A percentile compares a stretch with the other conserved stretches of the same genome.
phyloP scores from a whole-genome alignment of 192 early-diverging fungal genomes.

The Linderina pennispora region DNA sequence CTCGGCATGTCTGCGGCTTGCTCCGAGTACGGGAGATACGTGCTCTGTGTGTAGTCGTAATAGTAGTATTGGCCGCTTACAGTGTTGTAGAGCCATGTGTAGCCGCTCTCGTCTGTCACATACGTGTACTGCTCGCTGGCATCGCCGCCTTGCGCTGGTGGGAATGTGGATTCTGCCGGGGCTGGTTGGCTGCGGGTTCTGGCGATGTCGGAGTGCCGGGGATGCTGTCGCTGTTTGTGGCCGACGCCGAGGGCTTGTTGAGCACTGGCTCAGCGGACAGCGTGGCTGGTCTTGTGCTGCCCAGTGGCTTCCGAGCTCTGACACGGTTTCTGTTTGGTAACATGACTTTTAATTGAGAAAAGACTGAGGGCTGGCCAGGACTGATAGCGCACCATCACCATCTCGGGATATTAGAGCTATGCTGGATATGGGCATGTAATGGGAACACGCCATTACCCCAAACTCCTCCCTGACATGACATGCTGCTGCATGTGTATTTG shows the following conservation, averaged over 20 bases:
- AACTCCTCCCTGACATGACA: too few relatives aligned
- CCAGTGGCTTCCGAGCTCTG: conserved; percentile 12
- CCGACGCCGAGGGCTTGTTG: conserved; percentile 1
- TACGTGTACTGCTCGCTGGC: conserved; percentile 44
- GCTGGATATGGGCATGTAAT: not conserved
- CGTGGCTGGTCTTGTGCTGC: conserved; percentile 1
- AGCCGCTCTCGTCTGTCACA: conserved; percentile 31
- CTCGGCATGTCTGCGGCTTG: not conserved
- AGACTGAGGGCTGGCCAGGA: too few relatives aligned
- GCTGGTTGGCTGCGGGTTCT: not conserved
- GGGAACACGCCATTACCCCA: too few relatives aligned
- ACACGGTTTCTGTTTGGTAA: conserved; percentile 25
- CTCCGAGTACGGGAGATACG: conserved; percentile 16
- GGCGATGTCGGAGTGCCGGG: not conserved
- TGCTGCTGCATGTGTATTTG: too few relatives aligned
- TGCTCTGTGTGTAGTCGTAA: conserved; percentile 23
- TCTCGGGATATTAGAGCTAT: too few relatives aligned
- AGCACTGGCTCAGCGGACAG: conserved; percentile 25
- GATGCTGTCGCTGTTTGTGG: not conserved
- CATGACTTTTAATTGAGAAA: conserved; percentile 1
- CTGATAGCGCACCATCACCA: too few relatives aligned
- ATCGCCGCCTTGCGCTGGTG: too few relatives aligned
- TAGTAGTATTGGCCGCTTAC: conserved; percentile 42
- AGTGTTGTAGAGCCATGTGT: conserved; percentile 35
- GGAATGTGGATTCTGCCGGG: not conserved